Base-by-base conservation (phyloP, 140 eudicot genomes). In the Senecio squalidus region DNA sequence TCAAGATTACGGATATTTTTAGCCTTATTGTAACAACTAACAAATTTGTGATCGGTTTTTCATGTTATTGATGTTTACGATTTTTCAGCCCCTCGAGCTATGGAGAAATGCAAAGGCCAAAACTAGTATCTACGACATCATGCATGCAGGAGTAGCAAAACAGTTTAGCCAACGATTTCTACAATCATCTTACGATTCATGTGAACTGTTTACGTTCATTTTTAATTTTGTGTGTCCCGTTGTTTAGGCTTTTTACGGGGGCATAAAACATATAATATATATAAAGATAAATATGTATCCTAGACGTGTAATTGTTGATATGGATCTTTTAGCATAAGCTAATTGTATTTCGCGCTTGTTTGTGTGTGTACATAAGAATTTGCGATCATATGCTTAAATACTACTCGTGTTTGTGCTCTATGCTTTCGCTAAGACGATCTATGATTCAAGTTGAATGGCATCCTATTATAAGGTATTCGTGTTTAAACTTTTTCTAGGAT, bases 51-150 rank as follows among this genome's bases (percentile, higher is more conserved):
- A 23, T 34, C 43, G 14, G 14, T 39, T 11, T 18, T 55, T 61
- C 43, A 23, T 27, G 64, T n/a, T 28, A 14, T 28, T 53, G 29
- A 70, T 34, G n/a, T 49, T 60, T 1, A 14, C 28, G 34, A 34
- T 53, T 64, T 47, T 63, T 61, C 64, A 80, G 85, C 85, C 24
- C 81, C 82, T 41, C 73, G 85, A 45, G 79, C 69, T 58, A 52
- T 73, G 79, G 82, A 62, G 64, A 75, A 80, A 60, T 41, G 74
- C 76, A 80, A 55, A 59, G 67, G 41, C 45, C 59, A 70, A 8
- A 71, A 75, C 62, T 79, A 75, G 58, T 49, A 49, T 54, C 53
- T 26, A 53, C 6, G 29, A 28, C 51, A 67, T 33, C 34, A 27
- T 33, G 61, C 43, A n/a, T 36, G 6, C 9, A 8, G 14, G 48